Base-by-base conservation (phyloP, 192 early-diverging fungal species). In the Coemansia pectinata region DNA sequence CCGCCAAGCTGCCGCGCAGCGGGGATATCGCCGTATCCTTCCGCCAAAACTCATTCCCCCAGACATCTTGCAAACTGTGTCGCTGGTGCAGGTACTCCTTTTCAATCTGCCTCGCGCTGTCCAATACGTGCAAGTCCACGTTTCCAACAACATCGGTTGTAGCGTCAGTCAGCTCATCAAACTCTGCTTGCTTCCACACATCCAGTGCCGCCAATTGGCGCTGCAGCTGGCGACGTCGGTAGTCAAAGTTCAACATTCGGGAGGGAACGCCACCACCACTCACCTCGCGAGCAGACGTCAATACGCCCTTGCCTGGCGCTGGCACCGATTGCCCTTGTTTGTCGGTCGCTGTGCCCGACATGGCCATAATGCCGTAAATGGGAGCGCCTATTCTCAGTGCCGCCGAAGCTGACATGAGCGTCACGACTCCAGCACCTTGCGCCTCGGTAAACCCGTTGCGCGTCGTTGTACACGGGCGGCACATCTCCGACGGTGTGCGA, bases 271-370 rank as follows among this genome's bases (percentile, higher is more conserved):
- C 74, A 15, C 34, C 3, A 7, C 29, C 23, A 31, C 36, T 36
- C 0, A 4, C 21, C n/a, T 50, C 44, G 45, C 91, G 88, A 57
- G 95, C 92, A 44, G 92, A 92, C 41, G 93, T 95, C 64, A 96
- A 79, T 42, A 96, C 89, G 78, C 95, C 95, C 73, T 92, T 90
- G 40, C 95, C 95, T 68, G 95, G 94, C 47, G 95, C 94, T 55
- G 95, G 95, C 34, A 96, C 88, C 17, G 93, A 95, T 55, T 92
- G 89, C 53, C 94, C 92, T 83, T 95, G 90, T 88, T 96, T 96
- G 83, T 96, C 95, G 34, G 92, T 91, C 53, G 95, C 94, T 36
- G 93, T 95, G 83, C 90, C 91, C 63, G 90, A 92, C 66, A 89
- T 81, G 40, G 87, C 95, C 65, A 96, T 83, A 71, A 96, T 90